Percentiles rank a stretch among this genome's conserved stretches.
Evolutionary conservation across 768 basidiomycete species (phyloP).

Genomic region (Lactarius vividus): DNA sequence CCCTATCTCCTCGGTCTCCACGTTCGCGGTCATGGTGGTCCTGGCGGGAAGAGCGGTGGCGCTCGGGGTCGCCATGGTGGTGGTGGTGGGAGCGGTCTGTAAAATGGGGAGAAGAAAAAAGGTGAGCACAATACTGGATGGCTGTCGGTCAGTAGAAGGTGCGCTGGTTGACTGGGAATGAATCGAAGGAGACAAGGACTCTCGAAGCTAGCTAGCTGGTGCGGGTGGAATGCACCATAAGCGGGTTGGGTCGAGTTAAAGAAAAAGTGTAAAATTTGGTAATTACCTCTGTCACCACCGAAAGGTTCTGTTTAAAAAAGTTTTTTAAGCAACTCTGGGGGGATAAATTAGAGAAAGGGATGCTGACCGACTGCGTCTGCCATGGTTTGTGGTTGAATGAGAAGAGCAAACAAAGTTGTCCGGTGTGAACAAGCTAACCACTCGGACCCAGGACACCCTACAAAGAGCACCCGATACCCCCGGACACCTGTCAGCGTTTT

Average conservation of each 20-base stretch:
- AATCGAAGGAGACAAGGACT: conserved; percentile 27
- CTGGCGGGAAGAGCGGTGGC: conserved; percentile 31
- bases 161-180: conserved; percentile 19
- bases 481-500: conserved; percentile 3
- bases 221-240: conserved; percentile 30
- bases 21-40: conserved; percentile 34
- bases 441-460: conserved; percentile 17
- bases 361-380: conserved; percentile 23
- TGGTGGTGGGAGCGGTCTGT: conserved; percentile 28
- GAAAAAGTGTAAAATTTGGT: conserved; percentile 19
- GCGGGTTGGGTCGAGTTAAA: conserved; percentile 27
- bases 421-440: background rate
- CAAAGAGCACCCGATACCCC: background rate
- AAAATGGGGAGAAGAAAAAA: conserved; percentile 19
- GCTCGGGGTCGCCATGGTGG: conserved; percentile 31
- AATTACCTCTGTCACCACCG: conserved; percentile 26
- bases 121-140: conserved; percentile 26
- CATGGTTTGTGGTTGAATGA: conserved; percentile 6
- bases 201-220: conserved; percentile 31
- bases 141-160: conserved; percentile 22
- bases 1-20: conserved; percentile 34
- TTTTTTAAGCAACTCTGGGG: background rate
- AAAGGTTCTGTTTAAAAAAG: conserved; percentile 2
- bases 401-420: background rate
- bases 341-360: background rate